Evolutionary conservation across 140 eudicot species (phyloP), one percentile per base, ranked within the genome.

Genomic region (Stevia rebaudiana): DNA sequence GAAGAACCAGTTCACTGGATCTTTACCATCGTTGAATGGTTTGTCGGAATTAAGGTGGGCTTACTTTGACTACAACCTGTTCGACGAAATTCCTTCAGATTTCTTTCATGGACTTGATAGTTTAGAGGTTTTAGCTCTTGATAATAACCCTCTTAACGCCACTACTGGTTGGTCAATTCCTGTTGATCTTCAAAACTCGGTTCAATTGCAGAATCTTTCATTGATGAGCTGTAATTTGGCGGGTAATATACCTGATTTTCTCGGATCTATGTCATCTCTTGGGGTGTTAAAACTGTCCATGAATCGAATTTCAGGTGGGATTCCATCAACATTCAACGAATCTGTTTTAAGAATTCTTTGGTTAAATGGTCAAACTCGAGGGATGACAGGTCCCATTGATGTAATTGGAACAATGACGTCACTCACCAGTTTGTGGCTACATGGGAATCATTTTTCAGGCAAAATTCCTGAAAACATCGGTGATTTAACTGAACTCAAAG

Each of bases 391-490:
- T 28, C 60, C 83, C 3, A 78, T 88, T 68, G 97, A 88, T 78
- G 77, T 94, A 3, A 65, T 88, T 56, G 76, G 79, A 15, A 70
- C 75, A 1, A 94, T 94, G 95, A 72, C 15, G 2, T 94, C 97
- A 21, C 82, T 94, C 52, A 71, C 86, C 12, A 85, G 90, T 73
- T 65, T 88, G 16, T 94, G 97, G 97, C 92, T 94, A 42, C 99
- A 94, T 63, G 99, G 99, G 68, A 94, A 94, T 70, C 81, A 78
- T 49, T 94, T 94, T 75, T 83, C 90, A 22, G 99, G 99, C 63
- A 78, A 73, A 66, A 94, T 94, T 23, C 99, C 99, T 0, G 74
- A 68, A 6, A 67, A 53, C 12, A 80, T 94, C 54, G 95, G 88
- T 42, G 74, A 53, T 11, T 79, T 94, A 67, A 67, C 49, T 35